Evolutionary conservation across 495 filamentous ascomycete species (phyloP), one percentile per base, ranked within the genome.

Genomic region (Aspergillus conjunctus): DNA sequence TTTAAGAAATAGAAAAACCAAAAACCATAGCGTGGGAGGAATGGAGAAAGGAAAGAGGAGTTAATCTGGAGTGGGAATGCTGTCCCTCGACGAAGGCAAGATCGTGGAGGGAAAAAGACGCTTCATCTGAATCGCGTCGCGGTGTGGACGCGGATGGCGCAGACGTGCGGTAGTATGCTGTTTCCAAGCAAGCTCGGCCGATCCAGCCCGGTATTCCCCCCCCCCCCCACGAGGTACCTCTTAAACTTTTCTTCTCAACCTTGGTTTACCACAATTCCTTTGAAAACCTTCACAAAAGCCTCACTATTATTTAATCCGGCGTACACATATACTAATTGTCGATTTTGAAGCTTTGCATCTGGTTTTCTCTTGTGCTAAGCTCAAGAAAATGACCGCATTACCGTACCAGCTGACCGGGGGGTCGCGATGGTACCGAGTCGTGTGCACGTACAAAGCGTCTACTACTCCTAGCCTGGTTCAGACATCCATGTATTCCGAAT

Each of bases 81-180:
- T 46, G 41, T 52, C 44, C 33, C 45, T n/a, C 37, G 12, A 41
- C 43, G 30, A 21, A 37, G 11, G n/a, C 34, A 44, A 56, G 56
- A 33, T 51, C 56, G 58, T 58, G 58, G 41, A 33, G 37, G 53
- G 60, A 56, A 63, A 66, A 63, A 70, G 56, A 57, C 60, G 62
- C 60, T 65, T 56, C 56, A 60, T 57, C 45, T 63, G 43, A 67
- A 74, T 74, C 74, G 74, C 74, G 74, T 77, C 74, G 73, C 73
- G 72, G 69, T 76, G 74, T 71, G 63, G 73, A 77, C 73, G 71
- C 74, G 74, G 74, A 70, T 65, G 58, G 63, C 39, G 61, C 55
- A 59, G 46, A 26, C 58, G 63, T 64, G 62, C 45, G 34, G 52
- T 51, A n/a, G 22, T 30, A 30, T 51, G 22, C 49, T 21, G 49